phyloP scores from a whole-genome alignment of 306 rosid genomes.

The Castanea mollissima region DNA sequence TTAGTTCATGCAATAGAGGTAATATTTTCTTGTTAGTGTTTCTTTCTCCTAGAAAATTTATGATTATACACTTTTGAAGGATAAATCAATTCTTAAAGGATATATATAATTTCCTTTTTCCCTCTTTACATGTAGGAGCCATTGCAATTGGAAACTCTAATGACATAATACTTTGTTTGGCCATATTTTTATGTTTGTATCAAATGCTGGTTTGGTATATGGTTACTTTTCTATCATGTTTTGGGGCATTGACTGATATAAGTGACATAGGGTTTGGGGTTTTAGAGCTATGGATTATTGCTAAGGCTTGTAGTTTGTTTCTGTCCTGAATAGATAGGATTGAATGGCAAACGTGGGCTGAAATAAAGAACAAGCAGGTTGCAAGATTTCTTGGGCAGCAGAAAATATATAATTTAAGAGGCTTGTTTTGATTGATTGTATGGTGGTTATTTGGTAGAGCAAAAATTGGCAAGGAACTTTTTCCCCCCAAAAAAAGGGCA shows the following conservation, averaged over 20 bases:
- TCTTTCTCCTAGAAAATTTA: not conserved
- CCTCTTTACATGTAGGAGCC: not conserved
- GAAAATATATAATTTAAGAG: no score
- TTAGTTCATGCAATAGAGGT: constrained; percentile 79
- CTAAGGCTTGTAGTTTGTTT: no score
- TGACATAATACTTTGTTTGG: not conserved
- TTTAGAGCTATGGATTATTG: no score
- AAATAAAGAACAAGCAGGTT: no score
- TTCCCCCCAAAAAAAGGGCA: not conserved
- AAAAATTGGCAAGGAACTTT: no score
- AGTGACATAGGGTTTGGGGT: not conserved
- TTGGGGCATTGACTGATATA: not conserved
- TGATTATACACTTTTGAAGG: not conserved
- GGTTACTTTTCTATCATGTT: not conserved
- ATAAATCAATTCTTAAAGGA: not conserved
- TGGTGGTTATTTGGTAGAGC: no score
- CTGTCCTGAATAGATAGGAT: no score
- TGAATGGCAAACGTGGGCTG: no score
- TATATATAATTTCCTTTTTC: not conserved
- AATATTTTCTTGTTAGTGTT: not conserved
- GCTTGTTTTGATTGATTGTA: no score
- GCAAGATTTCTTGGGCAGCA: no score
- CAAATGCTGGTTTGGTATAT: not conserved
- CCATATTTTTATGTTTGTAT: not conserved
- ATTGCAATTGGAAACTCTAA: not conserved